These are phyloP conservation scores for Sarocladium oryzae DNA, from an alignment of 2,329 filamentous ascomycete genomes.

Conservation along the genomic window DNA sequence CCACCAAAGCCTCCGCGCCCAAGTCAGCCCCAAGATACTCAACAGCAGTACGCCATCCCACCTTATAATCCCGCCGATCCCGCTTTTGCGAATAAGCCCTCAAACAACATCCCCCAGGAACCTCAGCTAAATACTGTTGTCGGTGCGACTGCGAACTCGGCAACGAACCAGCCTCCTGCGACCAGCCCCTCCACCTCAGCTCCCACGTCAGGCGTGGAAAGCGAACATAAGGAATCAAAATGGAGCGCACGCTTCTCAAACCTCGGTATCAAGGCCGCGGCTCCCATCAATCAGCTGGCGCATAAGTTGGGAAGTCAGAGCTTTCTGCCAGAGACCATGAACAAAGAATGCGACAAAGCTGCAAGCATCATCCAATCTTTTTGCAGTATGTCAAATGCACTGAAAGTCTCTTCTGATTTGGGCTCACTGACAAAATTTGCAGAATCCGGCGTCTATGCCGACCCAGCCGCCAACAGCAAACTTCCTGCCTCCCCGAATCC, in stretches of 20 bases:
- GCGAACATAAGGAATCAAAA: constrained; percentile 6
- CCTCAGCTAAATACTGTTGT: neutral
- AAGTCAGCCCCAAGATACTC: constrained; percentile 3
- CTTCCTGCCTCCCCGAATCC: constrained; percentile 24
- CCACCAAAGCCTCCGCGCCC: constrained; percentile 4
- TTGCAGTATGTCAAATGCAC: constrained; percentile 58
- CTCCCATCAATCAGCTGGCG: constrained; percentile 72
- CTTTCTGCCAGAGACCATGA: constrained; percentile 79
- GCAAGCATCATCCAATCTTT: constrained; percentile 78
- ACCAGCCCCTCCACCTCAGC: neutral
- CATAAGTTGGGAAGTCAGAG: constrained; percentile 79
- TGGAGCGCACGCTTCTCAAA: constrained; percentile 26
- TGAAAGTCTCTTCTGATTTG: neutral
- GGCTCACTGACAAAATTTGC: neutral
- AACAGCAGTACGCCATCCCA: constrained; percentile 22
- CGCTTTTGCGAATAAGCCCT: constrained; percentile 17
- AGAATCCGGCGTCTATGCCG: constrained; percentile 48
- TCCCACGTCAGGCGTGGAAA: neutral
- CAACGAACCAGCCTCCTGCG: neutral
- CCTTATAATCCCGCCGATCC: constrained; percentile 24
- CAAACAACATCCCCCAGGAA: neutral
- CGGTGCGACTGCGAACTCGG: neutral
- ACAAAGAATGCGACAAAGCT: constrained; percentile 88
- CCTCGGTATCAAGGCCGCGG: constrained; percentile 44
- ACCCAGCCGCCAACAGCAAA: constrained; percentile 21